These are phyloP conservation scores for Epichloe hybrida DNA, from an alignment of 2,329 filamentous ascomycete genomes.

Conservation along the genomic window DNA sequence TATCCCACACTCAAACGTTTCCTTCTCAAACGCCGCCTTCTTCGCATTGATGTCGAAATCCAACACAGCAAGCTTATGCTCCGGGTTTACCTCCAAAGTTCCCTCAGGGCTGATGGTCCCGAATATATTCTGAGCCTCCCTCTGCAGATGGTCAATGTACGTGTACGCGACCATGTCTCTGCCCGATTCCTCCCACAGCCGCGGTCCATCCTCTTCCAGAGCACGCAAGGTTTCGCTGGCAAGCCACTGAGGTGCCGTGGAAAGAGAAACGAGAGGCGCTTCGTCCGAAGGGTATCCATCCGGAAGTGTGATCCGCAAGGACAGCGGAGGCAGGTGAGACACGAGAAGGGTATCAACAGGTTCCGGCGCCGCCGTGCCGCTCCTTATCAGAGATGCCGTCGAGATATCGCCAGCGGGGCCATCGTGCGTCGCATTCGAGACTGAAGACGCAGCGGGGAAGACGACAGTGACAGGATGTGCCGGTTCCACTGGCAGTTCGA, in stretches of 20 bases:
- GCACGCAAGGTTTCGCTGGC: slow-evolving; percentile 30
- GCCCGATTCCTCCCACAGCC: slow-evolving; percentile 50
- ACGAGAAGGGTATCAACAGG: slow-evolving; percentile 34
- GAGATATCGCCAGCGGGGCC: not conserved
- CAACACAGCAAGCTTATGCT: slow-evolving; percentile 56
- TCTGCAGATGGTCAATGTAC: slow-evolving; percentile 51
- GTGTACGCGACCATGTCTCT: slow-evolving; percentile 45
- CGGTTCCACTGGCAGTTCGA: slow-evolving; percentile 46
- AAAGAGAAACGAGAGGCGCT: slow-evolving; percentile 37
- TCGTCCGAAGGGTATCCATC: slow-evolving; percentile 41
- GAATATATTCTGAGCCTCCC: slow-evolving; percentile 47
- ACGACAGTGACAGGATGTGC: slow-evolving; percentile 40
- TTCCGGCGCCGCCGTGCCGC: slow-evolving; percentile 8
- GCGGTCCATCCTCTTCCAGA: slow-evolving; percentile 35
- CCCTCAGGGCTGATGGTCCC: slow-evolving; percentile 37
- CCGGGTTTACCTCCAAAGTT: slow-evolving; percentile 36
- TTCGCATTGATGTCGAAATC: slow-evolving; percentile 68
- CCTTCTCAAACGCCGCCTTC: slow-evolving; percentile 62
- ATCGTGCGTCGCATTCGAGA: slow-evolving; percentile 8
- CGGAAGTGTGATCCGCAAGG: slow-evolving; percentile 40
- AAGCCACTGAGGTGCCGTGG: slow-evolving; percentile 45
- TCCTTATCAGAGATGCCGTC: not conserved
- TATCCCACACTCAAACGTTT: slow-evolving; percentile 77
- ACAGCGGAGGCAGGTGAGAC: slow-evolving; percentile 44
- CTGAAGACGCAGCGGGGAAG: slow-evolving; percentile 34